Evolutionary conservation across 345 rosid species (phyloP).

Genomic region (Reutealis trisperma): DNA sequence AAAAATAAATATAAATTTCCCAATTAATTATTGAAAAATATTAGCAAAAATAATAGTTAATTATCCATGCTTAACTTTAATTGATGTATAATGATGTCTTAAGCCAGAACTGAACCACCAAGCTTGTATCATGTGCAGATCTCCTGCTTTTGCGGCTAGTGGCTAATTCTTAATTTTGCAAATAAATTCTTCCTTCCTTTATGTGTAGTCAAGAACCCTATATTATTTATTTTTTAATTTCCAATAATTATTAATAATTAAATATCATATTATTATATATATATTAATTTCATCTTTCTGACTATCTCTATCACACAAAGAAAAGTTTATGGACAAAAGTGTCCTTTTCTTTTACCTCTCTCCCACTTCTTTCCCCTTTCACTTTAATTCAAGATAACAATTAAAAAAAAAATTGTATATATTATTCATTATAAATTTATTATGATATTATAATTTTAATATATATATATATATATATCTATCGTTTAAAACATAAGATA

Average conservation of each 20-base stretch:
- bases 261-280: no score
- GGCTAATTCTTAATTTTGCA: conserved; percentile 7
- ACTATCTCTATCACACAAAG: not conserved
- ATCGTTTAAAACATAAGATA: no score
- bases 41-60: conserved; percentile 12
- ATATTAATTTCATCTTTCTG: no score
- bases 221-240: not conserved
- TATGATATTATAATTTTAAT: no score
- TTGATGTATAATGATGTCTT: conserved; percentile 45
- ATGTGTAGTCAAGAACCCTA: conserved; percentile 4
- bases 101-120: conserved; percentile 23
- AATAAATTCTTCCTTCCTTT: not conserved
- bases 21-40: not conserved
- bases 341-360: not conserved
- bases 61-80: conserved; percentile 31
- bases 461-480: no score
- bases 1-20: not conserved
- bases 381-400: no score
- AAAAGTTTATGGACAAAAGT: not conserved
- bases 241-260: not conserved
- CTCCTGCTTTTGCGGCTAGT: conserved; percentile 64
- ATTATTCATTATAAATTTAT: no score
- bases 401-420: no score
- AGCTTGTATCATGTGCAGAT: conserved; percentile 44
- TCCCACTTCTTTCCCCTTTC: no score